Conservation (phyloP, 805 yeast species). For the Candida ipomoeae region DNA sequence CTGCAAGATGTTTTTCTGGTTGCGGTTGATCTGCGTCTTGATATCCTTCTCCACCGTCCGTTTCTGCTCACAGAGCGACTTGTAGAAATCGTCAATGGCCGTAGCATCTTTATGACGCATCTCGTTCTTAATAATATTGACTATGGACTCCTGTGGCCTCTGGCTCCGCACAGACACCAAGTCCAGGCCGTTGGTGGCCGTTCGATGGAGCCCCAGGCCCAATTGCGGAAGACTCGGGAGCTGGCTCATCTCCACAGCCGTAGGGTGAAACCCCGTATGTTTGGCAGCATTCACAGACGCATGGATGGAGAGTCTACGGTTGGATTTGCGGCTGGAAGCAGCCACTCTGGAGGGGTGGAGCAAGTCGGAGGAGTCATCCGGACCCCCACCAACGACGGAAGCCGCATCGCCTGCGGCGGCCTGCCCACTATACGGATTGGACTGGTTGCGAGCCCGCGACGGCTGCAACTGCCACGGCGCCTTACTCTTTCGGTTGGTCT, state of each 20-base stretch:
- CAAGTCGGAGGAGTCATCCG: conserved; percentile 1
- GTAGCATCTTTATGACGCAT: conserved; percentile 64
- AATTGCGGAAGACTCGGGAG: conserved; percentile 17
- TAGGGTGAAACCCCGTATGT: conserved; percentile 8
- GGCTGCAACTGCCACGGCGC: conserved; percentile 38
- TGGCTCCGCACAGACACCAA: conserved; percentile 11
- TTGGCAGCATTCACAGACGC: conserved; percentile 15
- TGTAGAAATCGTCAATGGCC: conserved; percentile 67
- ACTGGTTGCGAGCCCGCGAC: conserved; percentile 3
- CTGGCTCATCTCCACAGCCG: conserved; percentile 3
- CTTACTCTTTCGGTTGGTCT: conserved; percentile 36
- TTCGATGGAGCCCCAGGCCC: conserved; percentile 19
- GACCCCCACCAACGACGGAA: not conserved
- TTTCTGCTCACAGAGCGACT: conserved; percentile 47
- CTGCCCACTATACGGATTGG: conserved; percentile 13
- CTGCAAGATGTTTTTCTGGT: conserved; percentile 56
- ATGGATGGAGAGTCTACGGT: conserved; percentile 19
- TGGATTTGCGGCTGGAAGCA: conserved; percentile 9
- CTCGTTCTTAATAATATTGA: conserved; percentile 27
- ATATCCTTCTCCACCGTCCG: conserved; percentile 52
- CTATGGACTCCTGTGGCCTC: conserved; percentile 12
- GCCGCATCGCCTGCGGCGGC: conserved; percentile 1
- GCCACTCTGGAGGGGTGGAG: conserved; percentile 12
- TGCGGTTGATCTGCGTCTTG: conserved; percentile 54
- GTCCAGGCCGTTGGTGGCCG: conserved; percentile 14